Evolutionary conservation across 2,329 filamentous ascomycete species (phyloP), one percentile per base, ranked within the genome.

Genomic region (Fusarium sp.): DNA sequence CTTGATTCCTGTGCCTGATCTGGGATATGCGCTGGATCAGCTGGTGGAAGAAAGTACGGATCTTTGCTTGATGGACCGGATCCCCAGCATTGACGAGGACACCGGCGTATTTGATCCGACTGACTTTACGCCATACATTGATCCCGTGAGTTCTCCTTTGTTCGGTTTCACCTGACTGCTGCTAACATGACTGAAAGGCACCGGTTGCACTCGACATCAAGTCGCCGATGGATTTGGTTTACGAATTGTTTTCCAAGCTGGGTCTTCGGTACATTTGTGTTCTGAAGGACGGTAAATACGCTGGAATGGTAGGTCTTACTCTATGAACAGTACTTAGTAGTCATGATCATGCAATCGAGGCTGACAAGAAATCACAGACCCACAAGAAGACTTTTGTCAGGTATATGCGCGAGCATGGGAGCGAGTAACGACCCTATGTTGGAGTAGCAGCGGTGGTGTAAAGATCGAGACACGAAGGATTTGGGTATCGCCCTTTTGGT

Each of bases 371-470:
- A 18, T n/a, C 27, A 44, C 36, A 92, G 90, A 87, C 91, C 55
- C 96, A 99, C 80, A 98, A 98, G 83, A 99, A 99, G 83, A 90
- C 89, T 4, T 98, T 99, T 82, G 95, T 97, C 64, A 94, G 93
- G 79, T 97, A 97, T 77, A 91, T 97, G 80, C 93, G 94, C 72
- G 91, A 96, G 76, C 81, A 94, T 49, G 92, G 96, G 76, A 85
- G 90, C 71, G 77, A 82, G 55, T 38, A 57, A 51, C 25, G 33
- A 14, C 11, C 11, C 46, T 54, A 20, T 46, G 42, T 44, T 36
- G 10, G 20, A 49, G 46, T 13, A n/a, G 8, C 2, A n/a, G 23
- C 8, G 40, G 34, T 14, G 27, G 20, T 34, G 18, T 38, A 16
- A 38, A 58, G 60, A 31, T 50, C n/a, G 42, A 46, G 51, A 46